Base-by-base conservation (phyloP, 371 early-diverging fungal species). In the Saksenaea vasiformis region DNA sequence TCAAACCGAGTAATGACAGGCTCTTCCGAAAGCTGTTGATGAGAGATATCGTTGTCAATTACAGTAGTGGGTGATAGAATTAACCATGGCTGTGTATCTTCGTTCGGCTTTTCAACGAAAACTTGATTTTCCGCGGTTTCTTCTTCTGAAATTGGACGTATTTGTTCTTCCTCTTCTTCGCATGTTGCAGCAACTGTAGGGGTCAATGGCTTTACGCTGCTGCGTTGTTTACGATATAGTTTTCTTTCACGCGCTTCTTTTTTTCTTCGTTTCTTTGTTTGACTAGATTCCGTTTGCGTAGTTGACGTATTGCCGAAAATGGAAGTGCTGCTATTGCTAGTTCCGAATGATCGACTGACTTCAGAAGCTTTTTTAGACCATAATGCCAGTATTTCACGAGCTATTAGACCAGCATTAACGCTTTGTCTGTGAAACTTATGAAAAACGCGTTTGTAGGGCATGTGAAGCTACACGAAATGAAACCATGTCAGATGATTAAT, bases 381-480 rank as follows among this genome's bases (percentile, higher is more conserved):
- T n/a, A 47, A 47, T 17, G 26, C 51, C 22, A 47, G 11, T n/a
- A 9, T 22, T n/a, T 47, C 51, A 22, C 51, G 24, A 8, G 22
- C 51, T 22, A 47, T 7, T 7, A 47, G 3, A 22, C 17, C 51
- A 19, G 51, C 51, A 22, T 17, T 47, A 2, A 17, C 7, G 22
- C 51, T 47, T 47, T 22, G 17, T 47, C 22, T 47, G 19, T 47
- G 51, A 22, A 47, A n/a, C 22, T 47, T 47, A 22, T 47, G 7
- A 22, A 47, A 17, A 22, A 47, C 26, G 24, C 51, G 51, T 47
- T 22, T 47, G 22, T 47, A 47, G 51, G 51, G 51, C 51, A 47
- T 47, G 51, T 47, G 51, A 47, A 47, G 51, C 51, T 47, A 47
- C 51, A 47, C 51, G 22, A 47, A 47, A 19, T 47, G 51, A 47